phyloP scores from a whole-genome alignment of 2,329 filamentous ascomycete species.

The Zopfia rhizophila region DNA sequence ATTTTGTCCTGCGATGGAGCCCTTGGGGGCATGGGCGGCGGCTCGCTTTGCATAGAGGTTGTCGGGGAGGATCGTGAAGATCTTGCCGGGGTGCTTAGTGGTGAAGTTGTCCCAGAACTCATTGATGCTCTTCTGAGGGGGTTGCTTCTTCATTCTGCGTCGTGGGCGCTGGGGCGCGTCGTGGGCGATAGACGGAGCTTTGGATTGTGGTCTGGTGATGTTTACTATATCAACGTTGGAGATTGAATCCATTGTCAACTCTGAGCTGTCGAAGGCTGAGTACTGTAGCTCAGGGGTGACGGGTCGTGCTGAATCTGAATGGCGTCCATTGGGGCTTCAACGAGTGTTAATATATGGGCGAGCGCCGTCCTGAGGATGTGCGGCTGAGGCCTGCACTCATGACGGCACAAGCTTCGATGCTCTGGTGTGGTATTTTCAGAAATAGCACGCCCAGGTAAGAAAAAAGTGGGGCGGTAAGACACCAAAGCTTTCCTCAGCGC shows the following conservation, averaged over 20 bases:
- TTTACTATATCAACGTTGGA: slow-evolving; percentile 50
- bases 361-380: slow-evolving; percentile 1
- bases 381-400: slow-evolving; percentile 34
- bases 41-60: slow-evolving; percentile 72
- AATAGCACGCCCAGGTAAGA: slow-evolving; percentile 36
- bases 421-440: slow-evolving; percentile 41
- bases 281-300: slow-evolving; percentile 26
- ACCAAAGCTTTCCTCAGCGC: slow-evolving; percentile 38
- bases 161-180: slow-evolving; percentile 35
- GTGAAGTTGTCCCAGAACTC: slow-evolving; percentile 78
- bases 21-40: slow-evolving; percentile 64
- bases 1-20: slow-evolving; percentile 68
- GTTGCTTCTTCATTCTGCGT: slow-evolving; percentile 57
- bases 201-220: slow-evolving; percentile 47
- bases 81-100: slow-evolving; percentile 76
- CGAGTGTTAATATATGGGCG: slow-evolving; percentile 36
- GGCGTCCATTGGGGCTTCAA: slow-evolving; percentile 40
- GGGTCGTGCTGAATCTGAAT: slow-evolving; percentile 24
- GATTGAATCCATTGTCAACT: slow-evolving; percentile 47
- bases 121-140: slow-evolving; percentile 74
- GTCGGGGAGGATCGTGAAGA: slow-evolving; percentile 75
- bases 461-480: slow-evolving; percentile 48
- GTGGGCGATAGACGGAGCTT: slow-evolving; percentile 48
- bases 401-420: slow-evolving; percentile 34
- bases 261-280: slow-evolving; percentile 19